Base-by-base conservation (phyloP, 208 protist species). In the Blastocrithidia nonstop region DNA sequence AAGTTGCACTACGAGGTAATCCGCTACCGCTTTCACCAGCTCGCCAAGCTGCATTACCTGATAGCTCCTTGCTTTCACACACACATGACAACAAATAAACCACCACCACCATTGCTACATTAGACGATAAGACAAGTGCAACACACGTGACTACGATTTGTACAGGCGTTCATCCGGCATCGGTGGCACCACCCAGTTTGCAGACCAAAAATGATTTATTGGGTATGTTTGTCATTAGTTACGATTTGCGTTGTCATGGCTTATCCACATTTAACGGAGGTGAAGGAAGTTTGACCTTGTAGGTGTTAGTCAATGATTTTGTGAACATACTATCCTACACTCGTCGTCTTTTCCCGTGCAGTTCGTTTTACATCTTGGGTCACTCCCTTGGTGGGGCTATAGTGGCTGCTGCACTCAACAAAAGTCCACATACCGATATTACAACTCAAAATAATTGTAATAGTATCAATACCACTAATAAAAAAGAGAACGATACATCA, bases 351-450 rank as follows among this genome's bases (percentile, higher is more conserved):
- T 86, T 69, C 31, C 57, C 71, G 6, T 37, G 32, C 9, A 64
- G 60, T 41, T 24, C 50, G 22, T 45, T 88, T n/a, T 83, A 81
- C 19, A 48, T 91, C 0, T 54, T 82, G 15, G 88, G 88, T 0
- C 88, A 95, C 61, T 87, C 72, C n/a, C 66, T 95, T 15, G 88
- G 88, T 35, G 88, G 81, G 19, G 56, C 84, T 26, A 55, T 95
- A 9, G 77, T 83, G 9, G 64, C 61, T 45, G 6, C 59, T 88
- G 29, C 21, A 45, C 15, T 22, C n/a, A n/a, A n/a, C n/a, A n/a
- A n/a, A n/a, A n/a, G 45, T 35, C 11, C 29, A 35, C 11, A n/a
- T n/a, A 11, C 29, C 29, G 29, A 11, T n/a, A n/a, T 35, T n/a
- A 35, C 29, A 11, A n/a, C n/a, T n/a, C 11, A 35, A 11, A 35